phyloP scores from a whole-genome alignment of 2,329 filamentous ascomycete genomes.

The Pseudogymnoascus sp. region DNA sequence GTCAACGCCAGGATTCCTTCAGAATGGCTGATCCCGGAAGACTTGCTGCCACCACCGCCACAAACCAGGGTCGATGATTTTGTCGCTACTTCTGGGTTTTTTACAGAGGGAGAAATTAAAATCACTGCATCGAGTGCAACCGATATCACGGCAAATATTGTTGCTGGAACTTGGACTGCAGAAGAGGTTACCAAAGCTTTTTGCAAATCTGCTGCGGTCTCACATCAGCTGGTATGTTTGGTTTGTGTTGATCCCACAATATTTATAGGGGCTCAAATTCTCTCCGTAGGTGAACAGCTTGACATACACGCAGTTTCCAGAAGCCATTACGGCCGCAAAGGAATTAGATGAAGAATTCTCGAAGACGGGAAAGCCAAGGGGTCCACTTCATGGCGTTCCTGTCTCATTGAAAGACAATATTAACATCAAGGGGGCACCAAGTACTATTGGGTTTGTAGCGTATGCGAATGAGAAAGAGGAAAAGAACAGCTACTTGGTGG shows the following conservation, averaged over 20 bases:
- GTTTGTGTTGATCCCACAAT: background rate
- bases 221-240: conserved; percentile 41
- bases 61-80: background rate
- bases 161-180: conserved; percentile 38
- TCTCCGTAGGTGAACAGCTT: conserved; percentile 34
- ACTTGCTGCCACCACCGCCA: background rate
- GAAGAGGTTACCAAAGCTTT: conserved; percentile 45
- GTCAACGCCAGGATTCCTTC: conserved; percentile 5
- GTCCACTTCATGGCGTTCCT: conserved; percentile 55
- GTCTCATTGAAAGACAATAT: conserved; percentile 54
- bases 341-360: conserved; percentile 37
- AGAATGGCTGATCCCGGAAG: conserved; percentile 1
- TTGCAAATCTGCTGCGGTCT: conserved; percentile 47
- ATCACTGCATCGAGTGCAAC: conserved; percentile 34
- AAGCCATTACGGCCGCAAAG: conserved; percentile 37
- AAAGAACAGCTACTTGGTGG: conserved; percentile 38
- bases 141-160: conserved; percentile 30
- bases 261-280: background rate
- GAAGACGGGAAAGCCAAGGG: conserved; percentile 35
- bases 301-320: conserved; percentile 41
- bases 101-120: conserved; percentile 38
- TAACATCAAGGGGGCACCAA: conserved; percentile 42
- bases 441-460: conserved; percentile 47
- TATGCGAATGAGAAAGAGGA: conserved; percentile 43
- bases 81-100: conserved; percentile 22